Evolutionary conservation across 345 rosid genomes (phyloP).

Genomic region (Populus deltoides): DNA sequence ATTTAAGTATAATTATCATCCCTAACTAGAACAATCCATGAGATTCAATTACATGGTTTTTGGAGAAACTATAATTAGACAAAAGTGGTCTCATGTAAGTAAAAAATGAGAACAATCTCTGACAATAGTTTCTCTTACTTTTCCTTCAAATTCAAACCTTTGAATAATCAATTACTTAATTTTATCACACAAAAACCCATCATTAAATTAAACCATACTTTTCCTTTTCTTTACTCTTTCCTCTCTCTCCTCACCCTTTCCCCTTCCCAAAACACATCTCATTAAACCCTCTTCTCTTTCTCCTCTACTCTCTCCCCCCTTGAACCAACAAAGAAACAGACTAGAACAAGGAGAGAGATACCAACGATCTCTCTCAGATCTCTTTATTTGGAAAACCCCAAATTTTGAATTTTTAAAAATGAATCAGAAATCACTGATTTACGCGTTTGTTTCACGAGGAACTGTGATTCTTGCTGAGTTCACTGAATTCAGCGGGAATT

Average conservation of each 20-base stretch:
- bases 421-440: slow-evolving; percentile 63
- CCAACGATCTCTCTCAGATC: not conserved
- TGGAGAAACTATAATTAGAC: not conserved
- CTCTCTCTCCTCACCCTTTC: not conserved
- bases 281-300: not conserved
- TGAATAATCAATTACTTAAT: not conserved
- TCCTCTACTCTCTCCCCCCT: not conserved
- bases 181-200: not conserved
- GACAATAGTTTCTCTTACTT: not conserved
- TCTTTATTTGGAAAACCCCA: not conserved
- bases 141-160: not conserved
- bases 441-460: slow-evolving; percentile 61
- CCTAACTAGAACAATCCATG: no score
- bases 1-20: no score
- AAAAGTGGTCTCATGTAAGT: not conserved
- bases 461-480: slow-evolving; percentile 47
- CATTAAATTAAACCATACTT: not conserved
- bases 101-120: not conserved
- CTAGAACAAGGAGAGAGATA: not conserved
- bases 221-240: not conserved
- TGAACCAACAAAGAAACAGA: not conserved
- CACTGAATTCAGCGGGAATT: slow-evolving; percentile 60
- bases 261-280: not conserved
- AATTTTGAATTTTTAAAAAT: slow-evolving; percentile 12
- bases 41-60: no score